These are phyloP conservation scores for Neocucurbitaria cava DNA, from an alignment of 2,329 filamentous ascomycete species.

Conservation along the genomic window DNA sequence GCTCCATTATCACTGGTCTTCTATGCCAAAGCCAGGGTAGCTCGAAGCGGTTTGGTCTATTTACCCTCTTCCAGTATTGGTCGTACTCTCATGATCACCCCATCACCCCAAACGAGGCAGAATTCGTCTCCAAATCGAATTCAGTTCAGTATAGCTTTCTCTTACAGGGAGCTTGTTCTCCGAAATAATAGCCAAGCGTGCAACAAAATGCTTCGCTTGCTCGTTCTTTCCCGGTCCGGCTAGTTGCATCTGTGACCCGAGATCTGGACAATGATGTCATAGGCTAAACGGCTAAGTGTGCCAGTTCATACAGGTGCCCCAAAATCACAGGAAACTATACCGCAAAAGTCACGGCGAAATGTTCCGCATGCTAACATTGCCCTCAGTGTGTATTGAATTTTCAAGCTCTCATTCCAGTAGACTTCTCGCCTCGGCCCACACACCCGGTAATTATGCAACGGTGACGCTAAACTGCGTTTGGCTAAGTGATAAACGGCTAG, in stretches of 20 bases:
- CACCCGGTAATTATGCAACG: constrained; percentile 8
- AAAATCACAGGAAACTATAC: constrained; percentile 1
- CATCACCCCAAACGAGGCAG: no score
- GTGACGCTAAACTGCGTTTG: constrained; percentile 15
- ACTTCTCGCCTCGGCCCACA: constrained; percentile 8
- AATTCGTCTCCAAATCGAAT: no score
- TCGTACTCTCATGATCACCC: no score
- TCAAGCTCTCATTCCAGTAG: constrained; percentile 7
- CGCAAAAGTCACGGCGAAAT: background rate
- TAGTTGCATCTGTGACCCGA: constrained; percentile 19
- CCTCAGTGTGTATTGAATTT: background rate
- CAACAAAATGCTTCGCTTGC: constrained; percentile 17
- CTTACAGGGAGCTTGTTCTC: no score
- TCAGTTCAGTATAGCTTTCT: no score
- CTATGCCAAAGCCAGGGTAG: no score
- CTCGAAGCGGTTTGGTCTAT: no score
- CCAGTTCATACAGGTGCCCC: constrained; percentile 7
- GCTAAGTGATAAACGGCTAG: constrained; percentile 12
- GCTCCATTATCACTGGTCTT: no score
- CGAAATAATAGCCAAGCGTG: constrained; percentile 21
- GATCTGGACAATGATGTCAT: constrained; percentile 20
- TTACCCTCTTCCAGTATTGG: no score
- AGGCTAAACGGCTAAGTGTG: background rate
- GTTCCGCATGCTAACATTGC: background rate
- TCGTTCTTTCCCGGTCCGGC: constrained; percentile 19